phyloP scores from a whole-genome alignment of 768 basidiomycete species.

The Tephrocybe sp. region DNA sequence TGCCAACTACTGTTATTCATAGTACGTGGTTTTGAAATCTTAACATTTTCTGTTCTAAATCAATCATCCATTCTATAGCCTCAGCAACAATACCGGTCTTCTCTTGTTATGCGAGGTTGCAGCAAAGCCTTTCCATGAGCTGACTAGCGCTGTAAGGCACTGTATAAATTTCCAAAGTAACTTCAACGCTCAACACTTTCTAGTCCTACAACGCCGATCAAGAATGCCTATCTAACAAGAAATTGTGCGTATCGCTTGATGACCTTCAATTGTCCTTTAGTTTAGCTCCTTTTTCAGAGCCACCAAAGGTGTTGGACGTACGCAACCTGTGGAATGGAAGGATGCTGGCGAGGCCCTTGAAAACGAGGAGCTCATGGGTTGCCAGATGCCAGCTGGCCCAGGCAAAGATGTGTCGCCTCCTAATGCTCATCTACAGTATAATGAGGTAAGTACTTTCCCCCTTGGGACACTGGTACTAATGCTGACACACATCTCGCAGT shows the following conservation, averaged over 20 bases:
- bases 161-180: neutral
- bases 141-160: slow-evolving; percentile 30
- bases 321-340: slow-evolving; percentile 54
- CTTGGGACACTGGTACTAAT: neutral
- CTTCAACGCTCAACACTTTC: neutral
- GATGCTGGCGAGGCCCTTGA: slow-evolving; percentile 51
- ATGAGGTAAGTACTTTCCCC: slow-evolving; percentile 41
- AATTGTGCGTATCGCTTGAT: slow-evolving; percentile 28
- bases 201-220: slow-evolving; percentile 48
- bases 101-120: slow-evolving; percentile 62
- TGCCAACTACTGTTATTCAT: slow-evolving; percentile 51
- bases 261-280: neutral
- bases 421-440: slow-evolving; percentile 43
- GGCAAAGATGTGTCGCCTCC: slow-evolving; percentile 28
- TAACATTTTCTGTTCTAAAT: slow-evolving; percentile 2
- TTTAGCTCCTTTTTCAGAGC: slow-evolving; percentile 28
- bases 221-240: slow-evolving; percentile 39
- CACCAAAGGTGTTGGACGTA: slow-evolving; percentile 53
- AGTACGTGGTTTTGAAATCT: slow-evolving; percentile 28
- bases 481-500: slow-evolving; percentile 29
- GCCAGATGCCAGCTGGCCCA: slow-evolving; percentile 58
- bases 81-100: slow-evolving; percentile 51
- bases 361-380: slow-evolving; percentile 48
- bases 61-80: slow-evolving; percentile 22
- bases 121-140: slow-evolving; percentile 53